These are phyloP conservation scores for Babesia bigemina DNA, from an alignment of 169 alveolate species.

Conservation along the genomic window DNA sequence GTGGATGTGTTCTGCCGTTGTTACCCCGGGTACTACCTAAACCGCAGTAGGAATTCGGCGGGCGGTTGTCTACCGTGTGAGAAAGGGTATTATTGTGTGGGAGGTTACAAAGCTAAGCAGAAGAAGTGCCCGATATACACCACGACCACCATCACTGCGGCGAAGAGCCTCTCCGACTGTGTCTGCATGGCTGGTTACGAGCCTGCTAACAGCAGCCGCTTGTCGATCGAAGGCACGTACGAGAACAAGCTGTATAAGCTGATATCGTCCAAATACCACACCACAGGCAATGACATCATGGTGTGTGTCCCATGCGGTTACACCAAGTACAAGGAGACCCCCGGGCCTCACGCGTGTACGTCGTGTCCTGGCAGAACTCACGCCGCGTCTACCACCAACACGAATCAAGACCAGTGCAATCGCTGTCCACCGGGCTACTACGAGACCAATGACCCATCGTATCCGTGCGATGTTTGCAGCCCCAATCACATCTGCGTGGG, in stretches of 20 bases:
- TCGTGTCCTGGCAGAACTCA: constrained; percentile 62
- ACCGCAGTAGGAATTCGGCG: background rate
- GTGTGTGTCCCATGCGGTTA: constrained; percentile 54
- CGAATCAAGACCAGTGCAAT: constrained; percentile 39
- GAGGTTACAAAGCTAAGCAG: constrained; percentile 67
- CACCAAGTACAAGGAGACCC: constrained; percentile 36
- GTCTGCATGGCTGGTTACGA: constrained; percentile 76
- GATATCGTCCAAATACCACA: background rate
- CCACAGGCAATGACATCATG: background rate
- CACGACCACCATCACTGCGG: constrained; percentile 53
- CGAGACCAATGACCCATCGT: constrained; percentile 45
- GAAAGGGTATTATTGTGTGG: constrained; percentile 73
- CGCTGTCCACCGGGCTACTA: constrained; percentile 71
- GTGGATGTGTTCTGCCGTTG: constrained; percentile 66
- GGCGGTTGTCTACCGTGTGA: constrained; percentile 67
- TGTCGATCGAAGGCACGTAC: constrained; percentile 7
- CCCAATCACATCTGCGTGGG: constrained; percentile 82
- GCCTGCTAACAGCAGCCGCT: constrained; percentile 12
- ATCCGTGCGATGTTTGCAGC: constrained; percentile 70
- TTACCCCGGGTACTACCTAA: constrained; percentile 44
- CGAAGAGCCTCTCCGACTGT: constrained; percentile 68
- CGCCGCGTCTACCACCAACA: constrained; percentile 25
- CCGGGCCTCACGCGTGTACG: constrained; percentile 13
- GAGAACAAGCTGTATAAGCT: background rate
- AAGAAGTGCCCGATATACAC: constrained; percentile 74